Percentiles rank a stretch among this genome's conserved stretches.
These are phyloP conservation scores for Solanum virginianum DNA, from an alignment of 257 asterid species.

Conservation along the genomic window DNA sequence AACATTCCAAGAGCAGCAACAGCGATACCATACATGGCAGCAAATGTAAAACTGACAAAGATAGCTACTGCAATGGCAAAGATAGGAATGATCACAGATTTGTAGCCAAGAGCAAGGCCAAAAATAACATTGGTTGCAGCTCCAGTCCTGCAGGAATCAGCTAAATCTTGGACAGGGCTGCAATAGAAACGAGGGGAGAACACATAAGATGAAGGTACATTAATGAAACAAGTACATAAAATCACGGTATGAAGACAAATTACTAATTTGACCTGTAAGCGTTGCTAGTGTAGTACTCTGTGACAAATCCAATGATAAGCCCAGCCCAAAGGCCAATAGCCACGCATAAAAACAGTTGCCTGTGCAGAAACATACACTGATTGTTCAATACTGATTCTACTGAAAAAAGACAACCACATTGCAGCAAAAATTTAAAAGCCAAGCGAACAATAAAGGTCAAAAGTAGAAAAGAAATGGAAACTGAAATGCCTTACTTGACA, in stretches of 20 bases:
- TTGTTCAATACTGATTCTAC: not conserved
- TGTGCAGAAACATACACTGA: constrained; percentile 10
- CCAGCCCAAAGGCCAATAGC: constrained; percentile 70
- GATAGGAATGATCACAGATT: not conserved
- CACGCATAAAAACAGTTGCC: constrained; percentile 78
- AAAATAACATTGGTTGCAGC: not conserved
- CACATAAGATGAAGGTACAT: not conserved
- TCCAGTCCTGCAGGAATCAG: not conserved
- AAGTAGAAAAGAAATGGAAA: not conserved
- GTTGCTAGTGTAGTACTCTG: not conserved
- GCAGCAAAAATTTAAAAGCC: not conserved
- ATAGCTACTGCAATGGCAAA: constrained; percentile 39
- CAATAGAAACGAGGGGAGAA: not conserved
- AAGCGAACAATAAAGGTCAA: not conserved
- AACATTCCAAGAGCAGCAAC: constrained; percentile 1
- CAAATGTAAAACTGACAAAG: constrained; percentile 67
- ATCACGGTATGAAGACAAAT: not conserved
- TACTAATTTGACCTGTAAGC: constrained; percentile 41
- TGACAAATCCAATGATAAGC: not conserved
- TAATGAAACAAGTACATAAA: not conserved
- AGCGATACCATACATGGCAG: constrained; percentile 72
- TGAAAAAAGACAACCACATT: not conserved
- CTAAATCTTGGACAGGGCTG: constrained; percentile 43
- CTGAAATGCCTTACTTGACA: not conserved
- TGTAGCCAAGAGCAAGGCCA: not conserved